Conservation (phyloP, 2,329 filamentous ascomycete genomes). For the Botryotinia narcissicola region DNA sequence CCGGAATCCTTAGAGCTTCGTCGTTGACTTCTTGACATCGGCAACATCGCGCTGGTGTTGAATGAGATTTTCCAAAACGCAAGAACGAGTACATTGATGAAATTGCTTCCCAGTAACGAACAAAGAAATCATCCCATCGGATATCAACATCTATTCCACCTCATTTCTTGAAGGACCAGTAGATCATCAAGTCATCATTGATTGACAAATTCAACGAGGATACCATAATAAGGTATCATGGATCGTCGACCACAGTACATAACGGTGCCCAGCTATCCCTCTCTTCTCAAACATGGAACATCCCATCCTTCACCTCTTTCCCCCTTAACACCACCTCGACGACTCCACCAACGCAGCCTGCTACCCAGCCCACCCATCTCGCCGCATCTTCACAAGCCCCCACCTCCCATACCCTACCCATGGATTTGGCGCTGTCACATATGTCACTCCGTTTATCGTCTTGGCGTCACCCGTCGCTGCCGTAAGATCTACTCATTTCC, state of each 20-base stretch:
- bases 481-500: slow-evolving; percentile 13
- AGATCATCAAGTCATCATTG: background rate
- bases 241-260: slow-evolving; percentile 11
- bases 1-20: background rate
- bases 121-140: background rate
- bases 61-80: background rate
- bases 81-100: background rate
- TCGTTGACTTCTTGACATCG: background rate
- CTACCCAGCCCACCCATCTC: slow-evolving; percentile 18
- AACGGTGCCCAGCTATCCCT: slow-evolving; percentile 11
- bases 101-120: background rate
- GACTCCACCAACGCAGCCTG: slow-evolving; percentile 15
- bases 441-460: slow-evolving; percentile 36
- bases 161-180: background rate
- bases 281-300: slow-evolving; percentile 2
- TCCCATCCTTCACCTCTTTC: slow-evolving; percentile 13
- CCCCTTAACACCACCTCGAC: slow-evolving; percentile 17
- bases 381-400: slow-evolving; percentile 23
- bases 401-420: slow-evolving; percentile 32
- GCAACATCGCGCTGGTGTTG: background rate
- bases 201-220: background rate
- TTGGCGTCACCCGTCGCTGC: slow-evolving; percentile 40
- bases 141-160: background rate
- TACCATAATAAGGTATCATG: background rate
- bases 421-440: slow-evolving; percentile 41